Conservation (phyloP, 768 basidiomycete species). For the Cystoderma amianthinum region DNA sequence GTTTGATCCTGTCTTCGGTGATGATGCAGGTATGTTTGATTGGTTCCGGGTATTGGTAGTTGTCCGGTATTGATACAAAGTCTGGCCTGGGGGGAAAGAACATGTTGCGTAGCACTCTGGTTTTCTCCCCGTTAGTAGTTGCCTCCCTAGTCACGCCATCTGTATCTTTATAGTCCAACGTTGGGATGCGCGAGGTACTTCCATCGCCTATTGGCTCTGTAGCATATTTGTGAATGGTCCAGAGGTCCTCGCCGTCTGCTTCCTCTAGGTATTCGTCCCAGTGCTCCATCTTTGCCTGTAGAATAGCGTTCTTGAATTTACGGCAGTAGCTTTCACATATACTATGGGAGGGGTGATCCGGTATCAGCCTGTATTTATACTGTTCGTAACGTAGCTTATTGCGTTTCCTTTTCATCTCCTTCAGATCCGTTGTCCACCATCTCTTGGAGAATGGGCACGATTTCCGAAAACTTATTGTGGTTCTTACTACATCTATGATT, state of each 20-base stretch:
- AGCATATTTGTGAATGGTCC: slow-evolving; percentile 13
- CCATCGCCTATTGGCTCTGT: slow-evolving; percentile 10
- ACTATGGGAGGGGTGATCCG: slow-evolving; percentile 12
- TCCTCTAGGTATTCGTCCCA: slow-evolving; percentile 22
- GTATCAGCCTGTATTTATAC: background rate
- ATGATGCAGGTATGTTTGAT: too few species aligned
- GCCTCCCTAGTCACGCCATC: background rate
- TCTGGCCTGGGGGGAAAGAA: background rate
- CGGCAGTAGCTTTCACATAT: slow-evolving; percentile 6
- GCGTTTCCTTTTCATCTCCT: slow-evolving; percentile 5
- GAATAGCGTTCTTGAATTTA: slow-evolving; percentile 8
- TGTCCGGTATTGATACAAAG: background rate
- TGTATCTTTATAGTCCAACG: background rate
- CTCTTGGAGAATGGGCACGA: slow-evolving; percentile 1
- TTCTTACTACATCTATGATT: background rate
- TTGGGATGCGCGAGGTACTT: slow-evolving; percentile 11
- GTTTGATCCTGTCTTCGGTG: too few species aligned
- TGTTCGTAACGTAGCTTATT: slow-evolving; percentile 8
- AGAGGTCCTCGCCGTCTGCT: slow-evolving; percentile 4
- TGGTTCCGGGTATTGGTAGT: background rate
- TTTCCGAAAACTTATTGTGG: background rate
- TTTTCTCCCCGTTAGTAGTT: background rate
- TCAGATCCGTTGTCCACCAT: slow-evolving; percentile 11
- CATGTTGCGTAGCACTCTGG: background rate
- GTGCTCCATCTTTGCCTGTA: slow-evolving; percentile 13